A percentile compares a stretch with the other conserved stretches of the same genome.
Conservation (phyloP, 83 land plant species). For the Thuja plicata region DNA sequence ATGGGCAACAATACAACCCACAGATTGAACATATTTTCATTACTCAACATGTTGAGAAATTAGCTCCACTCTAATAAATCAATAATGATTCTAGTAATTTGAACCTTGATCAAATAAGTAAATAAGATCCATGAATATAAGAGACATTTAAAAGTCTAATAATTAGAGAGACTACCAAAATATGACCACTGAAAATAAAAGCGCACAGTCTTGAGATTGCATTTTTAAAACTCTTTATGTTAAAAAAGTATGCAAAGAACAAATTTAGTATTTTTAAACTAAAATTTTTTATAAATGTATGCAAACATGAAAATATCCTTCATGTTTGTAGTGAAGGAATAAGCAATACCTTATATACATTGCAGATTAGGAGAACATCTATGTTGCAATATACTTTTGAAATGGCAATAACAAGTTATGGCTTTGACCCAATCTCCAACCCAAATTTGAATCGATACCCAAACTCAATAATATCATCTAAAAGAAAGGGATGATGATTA, state of each 20-base stretch:
- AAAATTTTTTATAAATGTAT: neutral
- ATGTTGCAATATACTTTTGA: constrained; percentile 51
- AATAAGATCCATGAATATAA: neutral
- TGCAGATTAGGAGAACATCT: constrained; percentile 74
- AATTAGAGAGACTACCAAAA: neutral
- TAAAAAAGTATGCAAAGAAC: neutral
- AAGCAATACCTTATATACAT: constrained; percentile 64
- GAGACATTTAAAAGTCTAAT: neutral
- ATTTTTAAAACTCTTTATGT: neutral
- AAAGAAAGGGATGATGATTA: too few relatives aligned
- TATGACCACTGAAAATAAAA: neutral
- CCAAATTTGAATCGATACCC: too few relatives aligned
- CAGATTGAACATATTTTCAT: too few relatives aligned
- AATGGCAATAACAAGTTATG: constrained; percentile 88
- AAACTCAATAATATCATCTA: too few relatives aligned
- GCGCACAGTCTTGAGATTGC: neutral
- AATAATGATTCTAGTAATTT: neutral
- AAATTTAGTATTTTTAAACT: neutral
- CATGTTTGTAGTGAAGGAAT: neutral
- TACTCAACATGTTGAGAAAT: too few relatives aligned
- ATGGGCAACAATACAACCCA: too few relatives aligned
- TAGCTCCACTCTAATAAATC: neutral
- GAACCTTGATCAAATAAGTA: neutral
- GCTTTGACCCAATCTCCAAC: too few relatives aligned
- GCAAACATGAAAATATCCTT: neutral